Evolutionary conservation across 257 asterid species (phyloP).

Genomic region (Solanum virginianum): DNA sequence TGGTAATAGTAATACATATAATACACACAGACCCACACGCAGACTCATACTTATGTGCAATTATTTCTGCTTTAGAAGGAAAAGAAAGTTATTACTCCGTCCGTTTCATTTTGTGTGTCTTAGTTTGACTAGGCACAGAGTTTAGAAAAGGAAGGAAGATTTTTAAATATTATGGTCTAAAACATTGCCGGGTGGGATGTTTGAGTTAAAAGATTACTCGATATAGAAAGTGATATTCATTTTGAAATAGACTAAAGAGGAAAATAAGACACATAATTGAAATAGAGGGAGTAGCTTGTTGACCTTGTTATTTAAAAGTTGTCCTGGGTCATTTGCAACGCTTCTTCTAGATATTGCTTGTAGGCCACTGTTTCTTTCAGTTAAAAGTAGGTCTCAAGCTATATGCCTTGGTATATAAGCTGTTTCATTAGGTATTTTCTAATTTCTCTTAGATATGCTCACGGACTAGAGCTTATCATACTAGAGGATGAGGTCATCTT

Average conservation of each 20-base stretch:
- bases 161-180: background rate
- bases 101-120: background rate
- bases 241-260: background rate
- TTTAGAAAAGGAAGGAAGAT: background rate
- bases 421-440: background rate
- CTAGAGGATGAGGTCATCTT: background rate
- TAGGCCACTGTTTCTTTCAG: background rate
- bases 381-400: background rate
- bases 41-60: background rate
- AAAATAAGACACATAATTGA: background rate
- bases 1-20: background rate
- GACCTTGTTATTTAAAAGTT: background rate
- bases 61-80: background rate
- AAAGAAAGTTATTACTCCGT: background rate
- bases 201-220: background rate
- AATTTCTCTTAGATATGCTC: background rate
- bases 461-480: background rate
- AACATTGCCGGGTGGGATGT: background rate
- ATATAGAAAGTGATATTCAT: background rate
- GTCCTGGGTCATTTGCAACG: background rate
- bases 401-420: background rate
- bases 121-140: background rate
- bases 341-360: background rate
- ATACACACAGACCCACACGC: background rate
- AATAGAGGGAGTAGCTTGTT: background rate